phyloP scores from a whole-genome alignment of 441 rosid species.

The Codiaeum variegatum region DNA sequence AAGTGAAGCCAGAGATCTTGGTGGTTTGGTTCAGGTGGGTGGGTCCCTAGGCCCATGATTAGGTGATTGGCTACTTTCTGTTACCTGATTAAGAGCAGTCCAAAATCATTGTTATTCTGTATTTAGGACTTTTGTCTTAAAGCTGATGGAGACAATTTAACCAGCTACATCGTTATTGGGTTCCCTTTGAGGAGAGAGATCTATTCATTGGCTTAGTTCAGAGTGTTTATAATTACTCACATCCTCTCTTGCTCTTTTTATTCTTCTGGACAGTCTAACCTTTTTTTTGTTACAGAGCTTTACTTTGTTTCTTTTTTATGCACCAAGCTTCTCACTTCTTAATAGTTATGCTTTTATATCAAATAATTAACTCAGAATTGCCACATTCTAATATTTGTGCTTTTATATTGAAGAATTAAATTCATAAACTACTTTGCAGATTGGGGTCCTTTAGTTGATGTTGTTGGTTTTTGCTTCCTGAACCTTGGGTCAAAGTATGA shows the following conservation, averaged over 20 bases:
- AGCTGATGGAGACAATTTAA: background rate
- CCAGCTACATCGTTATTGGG: background rate
- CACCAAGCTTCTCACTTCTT: conserved; percentile 7
- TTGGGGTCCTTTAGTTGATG: conserved; percentile 93
- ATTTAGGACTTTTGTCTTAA: too few species aligned
- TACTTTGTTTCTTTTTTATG: too few species aligned
- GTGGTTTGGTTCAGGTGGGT: background rate
- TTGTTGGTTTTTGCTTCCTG: conserved; percentile 92
- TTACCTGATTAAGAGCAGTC: conserved; percentile 1
- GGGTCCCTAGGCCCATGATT: background rate
- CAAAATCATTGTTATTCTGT: background rate
- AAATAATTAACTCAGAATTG: background rate
- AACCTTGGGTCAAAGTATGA: conserved; percentile 83
- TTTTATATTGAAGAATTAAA: conserved; percentile 12
- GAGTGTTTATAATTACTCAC: conserved; percentile 5
- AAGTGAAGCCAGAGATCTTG: background rate
- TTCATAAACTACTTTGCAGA: conserved; percentile 49
- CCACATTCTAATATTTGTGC: conserved; percentile 12
- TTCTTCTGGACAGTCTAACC: background rate
- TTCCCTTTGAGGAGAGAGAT: conserved; percentile 4
- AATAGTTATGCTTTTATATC: too few species aligned
- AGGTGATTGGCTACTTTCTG: background rate
- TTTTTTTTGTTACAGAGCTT: background rate
- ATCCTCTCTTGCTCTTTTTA: background rate
- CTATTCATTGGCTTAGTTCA: background rate